Conservation (phyloP, 257 asterid genomes). For the Hygrophila difformis region DNA sequence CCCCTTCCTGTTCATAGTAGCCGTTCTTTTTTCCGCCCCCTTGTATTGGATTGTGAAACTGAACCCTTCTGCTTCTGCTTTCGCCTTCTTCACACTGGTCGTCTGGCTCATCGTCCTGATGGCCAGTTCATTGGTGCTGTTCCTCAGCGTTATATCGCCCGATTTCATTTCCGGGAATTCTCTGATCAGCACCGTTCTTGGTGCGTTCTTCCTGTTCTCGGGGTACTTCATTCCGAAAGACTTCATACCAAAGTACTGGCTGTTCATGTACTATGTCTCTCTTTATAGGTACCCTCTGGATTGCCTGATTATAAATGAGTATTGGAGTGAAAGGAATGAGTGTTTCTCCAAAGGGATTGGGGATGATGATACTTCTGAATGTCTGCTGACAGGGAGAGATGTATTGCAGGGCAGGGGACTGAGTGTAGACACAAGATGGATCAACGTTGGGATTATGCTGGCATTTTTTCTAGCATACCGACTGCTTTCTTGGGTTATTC, state of each 20-base stretch:
- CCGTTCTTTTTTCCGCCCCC: conserved; percentile 68
- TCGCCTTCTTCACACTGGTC: conserved; percentile 43
- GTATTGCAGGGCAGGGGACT: conserved; percentile 74
- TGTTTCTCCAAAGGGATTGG: conserved; percentile 44
- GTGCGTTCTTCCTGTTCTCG: conserved; percentile 77
- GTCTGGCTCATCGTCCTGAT: conserved; percentile 80
- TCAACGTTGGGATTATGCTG: conserved; percentile 69
- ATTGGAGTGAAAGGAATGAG: conserved; percentile 53
- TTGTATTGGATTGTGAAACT: conserved; percentile 80
- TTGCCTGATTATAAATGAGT: conserved; percentile 58
- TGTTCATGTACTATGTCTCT: conserved; percentile 81
- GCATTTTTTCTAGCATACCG: conserved; percentile 59
- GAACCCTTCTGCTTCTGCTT: conserved; percentile 63
- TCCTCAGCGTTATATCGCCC: conserved; percentile 69
- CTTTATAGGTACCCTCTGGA: conserved; percentile 83
- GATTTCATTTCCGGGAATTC: conserved; percentile 87
- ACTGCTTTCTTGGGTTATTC: conserved; percentile 63
- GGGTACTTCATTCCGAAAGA: conserved; percentile 84
- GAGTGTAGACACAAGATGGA: conserved; percentile 58
- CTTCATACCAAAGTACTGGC: conserved; percentile 74
- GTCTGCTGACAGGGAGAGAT: conserved; percentile 66
- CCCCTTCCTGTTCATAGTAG: conserved; percentile 65
- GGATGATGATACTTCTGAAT: conserved; percentile 17
- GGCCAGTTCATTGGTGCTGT: conserved; percentile 85
- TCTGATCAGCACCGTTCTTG: conserved; percentile 68